These are phyloP conservation scores for maize (Zea mays) DNA, from an alignment of 176 grass and related monocot genomes.

Conservation along the genomic window DNA sequence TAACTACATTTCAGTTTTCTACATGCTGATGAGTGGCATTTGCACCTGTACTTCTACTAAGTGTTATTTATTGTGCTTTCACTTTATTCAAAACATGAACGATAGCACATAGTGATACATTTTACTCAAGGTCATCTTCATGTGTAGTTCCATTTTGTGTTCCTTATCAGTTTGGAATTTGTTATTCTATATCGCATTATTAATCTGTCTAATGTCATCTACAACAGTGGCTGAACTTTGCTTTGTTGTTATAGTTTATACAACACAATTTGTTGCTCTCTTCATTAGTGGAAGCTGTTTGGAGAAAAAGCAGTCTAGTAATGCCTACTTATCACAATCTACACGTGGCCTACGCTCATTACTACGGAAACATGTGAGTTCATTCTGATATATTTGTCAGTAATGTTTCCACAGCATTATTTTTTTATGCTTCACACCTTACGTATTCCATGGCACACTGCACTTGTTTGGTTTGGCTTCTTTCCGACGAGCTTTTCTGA, in stretches of 20 bases:
- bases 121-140: conserved; percentile 20
- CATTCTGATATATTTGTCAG: background rate
- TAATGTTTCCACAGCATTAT: background rate
- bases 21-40: conserved; percentile 2
- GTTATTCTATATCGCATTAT: background rate
- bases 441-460: background rate
- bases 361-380: conserved; percentile 80
- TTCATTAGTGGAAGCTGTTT: conserved; percentile 57
- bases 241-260: conserved; percentile 58
- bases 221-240: conserved; percentile 18
- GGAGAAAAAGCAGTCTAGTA: conserved; percentile 64
- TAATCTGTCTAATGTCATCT: conserved; percentile 26
- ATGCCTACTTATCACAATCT: conserved; percentile 85
- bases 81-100: background rate
- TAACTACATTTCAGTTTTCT: background rate
- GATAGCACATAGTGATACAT: background rate
- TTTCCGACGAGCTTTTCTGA: too few species aligned
- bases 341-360: conserved; percentile 76
- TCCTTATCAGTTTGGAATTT: background rate
- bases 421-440: background rate
- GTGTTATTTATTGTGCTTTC: background rate
- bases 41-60: background rate
- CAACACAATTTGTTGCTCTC: conserved; percentile 82
- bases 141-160: conserved; percentile 14
- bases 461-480: too few species aligned